Conservation (phyloP, 2,329 filamentous ascomycete genomes). For the Metarhizium robertsii region DNA sequence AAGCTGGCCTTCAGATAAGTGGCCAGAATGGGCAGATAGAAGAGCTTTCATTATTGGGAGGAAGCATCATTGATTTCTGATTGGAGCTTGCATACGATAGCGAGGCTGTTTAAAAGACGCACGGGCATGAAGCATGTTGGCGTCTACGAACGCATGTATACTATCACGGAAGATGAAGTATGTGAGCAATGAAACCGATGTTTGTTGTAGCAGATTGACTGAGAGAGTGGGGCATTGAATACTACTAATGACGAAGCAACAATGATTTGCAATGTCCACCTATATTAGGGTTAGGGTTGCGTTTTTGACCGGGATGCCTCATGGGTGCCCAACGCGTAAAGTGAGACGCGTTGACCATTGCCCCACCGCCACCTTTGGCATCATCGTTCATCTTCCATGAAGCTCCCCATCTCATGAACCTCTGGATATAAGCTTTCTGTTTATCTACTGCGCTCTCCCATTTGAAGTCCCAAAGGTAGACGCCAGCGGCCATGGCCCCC, state of each 20-base stretch:
- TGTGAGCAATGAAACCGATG: conserved; percentile 1
- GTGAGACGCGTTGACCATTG: not conserved
- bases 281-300: conserved; percentile 2
- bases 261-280: not conserved
- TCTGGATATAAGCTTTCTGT: not conserved
- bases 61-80: not conserved
- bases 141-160: conserved; percentile 6
- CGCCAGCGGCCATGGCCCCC: conserved; percentile 23
- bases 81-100: conserved; percentile 2
- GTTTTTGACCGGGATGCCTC: not conserved
- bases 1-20: conserved; percentile 43
- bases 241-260: too few relatives aligned
- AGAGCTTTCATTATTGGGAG: not conserved
- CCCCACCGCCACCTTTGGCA: not conserved
- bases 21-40: not conserved
- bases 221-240: too few relatives aligned
- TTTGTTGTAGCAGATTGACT: not conserved
- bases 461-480: not conserved
- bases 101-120: not conserved
- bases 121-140: conserved; percentile 1
- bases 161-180: not conserved
- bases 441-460: not conserved
- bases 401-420: not conserved
- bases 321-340: conserved; percentile 1
- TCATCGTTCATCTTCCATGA: not conserved